Evolutionary conservation across 257 asterid genomes (phyloP), one percentile per base, ranked within the genome.

Genomic region (Nicotiana knightiana): DNA sequence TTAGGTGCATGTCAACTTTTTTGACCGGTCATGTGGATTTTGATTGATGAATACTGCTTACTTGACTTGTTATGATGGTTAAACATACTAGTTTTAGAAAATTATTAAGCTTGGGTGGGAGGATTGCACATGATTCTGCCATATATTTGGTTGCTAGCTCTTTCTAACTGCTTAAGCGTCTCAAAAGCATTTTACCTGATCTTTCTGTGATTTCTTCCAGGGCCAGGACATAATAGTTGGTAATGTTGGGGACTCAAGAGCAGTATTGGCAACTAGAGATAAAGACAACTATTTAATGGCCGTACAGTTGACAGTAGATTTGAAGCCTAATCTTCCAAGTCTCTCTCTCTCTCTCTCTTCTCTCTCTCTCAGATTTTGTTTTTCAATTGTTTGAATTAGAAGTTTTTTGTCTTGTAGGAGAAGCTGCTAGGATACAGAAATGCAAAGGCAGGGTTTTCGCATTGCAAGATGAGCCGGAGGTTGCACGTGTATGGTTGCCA

Each of bases 321-420:
- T 96, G 92, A 96, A 96, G 80, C 99, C 99, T 75, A 96, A 96
- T 93, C 98, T 96, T 90, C 99, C 99, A 88, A 89, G 99, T 43
- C 26, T 62, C 63, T 81, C 86, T 81, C 77, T 77, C 59, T 53
- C 79, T 84, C 78, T 81, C 79, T 63, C 76, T 32, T 32, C 81
- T 71, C 46, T 39, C 46, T 39, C 46, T 43, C 16, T 67, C 26
- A 82, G 70, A 24, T 67, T n/a, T 18, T 16, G 13, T 51, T 35
- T 51, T 81, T 35, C 78, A 51, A 17, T 81, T 81, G 67, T 24
- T 65, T 80, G 13, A 53, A 71, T 28, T 32, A 13, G 21, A 63
- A 2, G 32, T 83, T 58, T 79, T 30, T 26, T 17, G 6, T 67
- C 84, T 75, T 85, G 51, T 89, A 96, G 99, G 89, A 87, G 99